These are phyloP conservation scores for Juncus inflexus DNA, from an alignment of 176 grass and related monocot genomes.

Conservation along the genomic window DNA sequence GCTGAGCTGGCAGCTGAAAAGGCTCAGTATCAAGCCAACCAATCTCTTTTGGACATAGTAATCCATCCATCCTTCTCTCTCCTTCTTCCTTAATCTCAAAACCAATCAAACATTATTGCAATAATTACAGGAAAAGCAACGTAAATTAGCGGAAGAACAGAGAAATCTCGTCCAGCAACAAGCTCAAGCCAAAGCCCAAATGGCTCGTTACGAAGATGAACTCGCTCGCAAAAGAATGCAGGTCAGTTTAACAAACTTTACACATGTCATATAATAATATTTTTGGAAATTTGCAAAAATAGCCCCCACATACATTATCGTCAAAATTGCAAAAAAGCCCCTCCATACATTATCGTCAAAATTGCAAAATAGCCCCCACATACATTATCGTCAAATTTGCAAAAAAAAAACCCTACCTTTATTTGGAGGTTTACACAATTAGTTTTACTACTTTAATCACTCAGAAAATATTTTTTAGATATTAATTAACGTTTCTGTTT, in stretches of 20 bases:
- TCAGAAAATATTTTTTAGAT: too few species aligned
- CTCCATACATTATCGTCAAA: too few species aligned
- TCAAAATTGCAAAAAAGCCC: too few species aligned
- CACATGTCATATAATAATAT: too few species aligned
- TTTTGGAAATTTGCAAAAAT: too few species aligned
- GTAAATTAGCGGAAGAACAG: slow-evolving; percentile 66
- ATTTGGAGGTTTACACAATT: too few species aligned
- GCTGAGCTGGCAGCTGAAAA: slow-evolving; percentile 47
- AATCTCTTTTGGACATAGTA: slow-evolving; percentile 49
- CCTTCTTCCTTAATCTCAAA: background rate
- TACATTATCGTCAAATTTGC: too few species aligned
- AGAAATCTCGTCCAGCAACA: slow-evolving; percentile 54
- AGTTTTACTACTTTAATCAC: too few species aligned
- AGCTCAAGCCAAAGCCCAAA: slow-evolving; percentile 66
- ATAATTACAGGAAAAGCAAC: slow-evolving; percentile 47
- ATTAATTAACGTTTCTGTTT: too few species aligned
- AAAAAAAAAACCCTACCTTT: too few species aligned
- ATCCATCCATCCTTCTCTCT: slow-evolving; percentile 6
- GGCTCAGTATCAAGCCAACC: slow-evolving; percentile 38
- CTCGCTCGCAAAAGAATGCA: slow-evolving; percentile 82
- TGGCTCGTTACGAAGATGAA: slow-evolving; percentile 74
- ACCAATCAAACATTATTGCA: background rate
- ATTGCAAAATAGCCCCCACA: too few species aligned
- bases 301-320: too few species aligned
- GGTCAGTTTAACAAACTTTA: slow-evolving; percentile 37